Conservation (phyloP, 2,329 filamentous ascomycete species). For the Colletotrichum simmondsii region DNA sequence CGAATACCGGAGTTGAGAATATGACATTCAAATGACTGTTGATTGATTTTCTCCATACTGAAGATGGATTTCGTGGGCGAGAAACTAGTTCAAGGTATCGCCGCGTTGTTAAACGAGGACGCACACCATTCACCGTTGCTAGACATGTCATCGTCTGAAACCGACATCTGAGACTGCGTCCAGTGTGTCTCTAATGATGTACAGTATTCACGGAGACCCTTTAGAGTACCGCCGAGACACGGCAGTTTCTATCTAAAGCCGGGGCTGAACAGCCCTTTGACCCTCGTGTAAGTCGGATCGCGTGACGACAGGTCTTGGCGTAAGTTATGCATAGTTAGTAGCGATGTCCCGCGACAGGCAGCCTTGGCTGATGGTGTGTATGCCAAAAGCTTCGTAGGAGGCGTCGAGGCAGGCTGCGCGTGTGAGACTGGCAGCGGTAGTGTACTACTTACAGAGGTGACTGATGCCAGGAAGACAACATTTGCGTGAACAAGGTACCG, state of each 20-base stretch:
- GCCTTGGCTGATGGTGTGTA: conserved; percentile 27
- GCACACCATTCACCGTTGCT: background rate
- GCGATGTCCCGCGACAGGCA: background rate
- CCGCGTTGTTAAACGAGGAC: too few relatives aligned
- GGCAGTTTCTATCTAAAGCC: background rate
- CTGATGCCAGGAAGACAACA: background rate
- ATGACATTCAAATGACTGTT: too few relatives aligned
- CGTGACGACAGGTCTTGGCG: background rate
- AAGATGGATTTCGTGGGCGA: too few relatives aligned
- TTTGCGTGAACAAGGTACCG: background rate
- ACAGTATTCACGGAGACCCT: background rate
- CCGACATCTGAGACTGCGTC: background rate
- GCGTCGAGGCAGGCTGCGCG: background rate
- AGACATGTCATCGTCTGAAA: background rate
- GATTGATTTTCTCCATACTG: background rate
- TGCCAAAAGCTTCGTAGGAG: conserved; percentile 14
- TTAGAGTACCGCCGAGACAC: background rate
- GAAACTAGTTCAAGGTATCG: background rate
- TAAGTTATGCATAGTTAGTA: background rate
- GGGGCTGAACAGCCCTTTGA: background rate
- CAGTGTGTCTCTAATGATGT: background rate
- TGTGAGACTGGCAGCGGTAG: background rate
- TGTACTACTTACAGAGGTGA: background rate
- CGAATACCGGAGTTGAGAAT: too few relatives aligned
- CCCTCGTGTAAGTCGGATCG: conserved; percentile 6